These are phyloP conservation scores for Rhizophagus clarus DNA, from an alignment of 192 early-diverging fungal genomes.

Conservation along the genomic window DNA sequence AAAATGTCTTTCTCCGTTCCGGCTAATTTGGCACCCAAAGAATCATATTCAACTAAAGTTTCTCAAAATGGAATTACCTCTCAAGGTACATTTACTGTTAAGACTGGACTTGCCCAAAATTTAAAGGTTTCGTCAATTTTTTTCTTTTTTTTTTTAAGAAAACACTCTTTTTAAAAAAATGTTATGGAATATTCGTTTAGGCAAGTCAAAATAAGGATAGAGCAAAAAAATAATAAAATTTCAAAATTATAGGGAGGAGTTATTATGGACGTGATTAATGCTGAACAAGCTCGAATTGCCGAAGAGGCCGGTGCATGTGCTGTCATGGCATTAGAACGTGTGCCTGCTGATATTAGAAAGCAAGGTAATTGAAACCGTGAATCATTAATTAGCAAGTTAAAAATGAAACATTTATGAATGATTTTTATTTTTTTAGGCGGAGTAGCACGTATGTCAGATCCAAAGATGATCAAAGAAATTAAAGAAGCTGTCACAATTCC, in stretches of 20 bases:
- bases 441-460: constrained; percentile 98
- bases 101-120: constrained; percentile 97
- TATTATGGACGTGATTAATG: constrained; percentile 99
- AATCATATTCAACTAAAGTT: background rate
- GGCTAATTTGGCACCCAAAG: background rate
- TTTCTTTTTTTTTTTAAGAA: background rate
- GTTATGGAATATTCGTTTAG: background rate
- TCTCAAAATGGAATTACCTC: constrained; percentile 31
- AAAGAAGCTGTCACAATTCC: constrained; percentile 94
- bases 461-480: constrained; percentile 96
- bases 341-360: constrained; percentile 98
- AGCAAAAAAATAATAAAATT: background rate
- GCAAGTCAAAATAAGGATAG: too few species aligned
- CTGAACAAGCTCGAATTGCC: constrained; percentile 96
- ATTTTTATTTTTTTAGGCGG: constrained; percentile 56
- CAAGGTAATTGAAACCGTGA: constrained; percentile 59
- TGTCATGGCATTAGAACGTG: constrained; percentile 97
- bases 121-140: constrained; percentile 72
- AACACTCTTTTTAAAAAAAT: too few species aligned
- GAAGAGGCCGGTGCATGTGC: constrained; percentile 96
- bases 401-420: constrained; percentile 10
- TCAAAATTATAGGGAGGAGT: constrained; percentile 81
- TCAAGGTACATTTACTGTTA: constrained; percentile 74
- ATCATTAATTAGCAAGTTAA: background rate
- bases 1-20: background rate